Base-by-base conservation (phyloP, 164 flowering plant species). In the Warburgia ugandensis region DNA sequence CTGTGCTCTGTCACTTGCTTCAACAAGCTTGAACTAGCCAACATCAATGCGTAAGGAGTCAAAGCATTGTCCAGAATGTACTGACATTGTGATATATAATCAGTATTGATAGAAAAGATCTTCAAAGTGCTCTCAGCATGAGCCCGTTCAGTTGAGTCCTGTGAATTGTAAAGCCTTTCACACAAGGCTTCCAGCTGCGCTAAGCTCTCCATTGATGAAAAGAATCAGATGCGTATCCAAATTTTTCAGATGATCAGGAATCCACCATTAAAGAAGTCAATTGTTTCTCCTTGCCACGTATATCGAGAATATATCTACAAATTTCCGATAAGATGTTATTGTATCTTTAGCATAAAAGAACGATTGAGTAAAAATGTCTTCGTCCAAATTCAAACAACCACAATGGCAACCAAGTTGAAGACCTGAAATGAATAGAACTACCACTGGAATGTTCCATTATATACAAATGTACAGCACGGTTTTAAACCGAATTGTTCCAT, bases 1-100 rank as follows among this genome's bases (percentile, higher is more conserved):
- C 77, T 77, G 51, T 88, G 89, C 61, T 86, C 96, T 13, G 99
- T 85, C 55, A 92, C 99, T 84, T 92, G 99, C 77, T 88, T 88
- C 76, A 88, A 61, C 77, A 92, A 72, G 62, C 96, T 92, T 29
- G 99, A 92, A 76, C 95, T 88, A 37, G 99, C 99, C 61, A 92
- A 77, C 97, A 92, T 88, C 77, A 92, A 72, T 2, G 99, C 94
- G 44, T 88, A 92, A 11, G 99, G 97, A 52, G 86, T 83, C 67
- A 66, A 66, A 3, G 99, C 83, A 72, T 88, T 77, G 66, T 92
- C 99, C 60, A 92, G 73, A 66, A 92, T 88, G 78, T 76, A 88
- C 55, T 92, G 99, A 65, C 99, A 92, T 61, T 92, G 99, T 20
- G 97, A 75, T 49, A 92, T 92, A 67, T 85, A 92, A 46, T 92